Evolutionary conservation across 2,329 filamentous ascomycete species (phyloP).

Genomic region (Septoria linicola): DNA sequence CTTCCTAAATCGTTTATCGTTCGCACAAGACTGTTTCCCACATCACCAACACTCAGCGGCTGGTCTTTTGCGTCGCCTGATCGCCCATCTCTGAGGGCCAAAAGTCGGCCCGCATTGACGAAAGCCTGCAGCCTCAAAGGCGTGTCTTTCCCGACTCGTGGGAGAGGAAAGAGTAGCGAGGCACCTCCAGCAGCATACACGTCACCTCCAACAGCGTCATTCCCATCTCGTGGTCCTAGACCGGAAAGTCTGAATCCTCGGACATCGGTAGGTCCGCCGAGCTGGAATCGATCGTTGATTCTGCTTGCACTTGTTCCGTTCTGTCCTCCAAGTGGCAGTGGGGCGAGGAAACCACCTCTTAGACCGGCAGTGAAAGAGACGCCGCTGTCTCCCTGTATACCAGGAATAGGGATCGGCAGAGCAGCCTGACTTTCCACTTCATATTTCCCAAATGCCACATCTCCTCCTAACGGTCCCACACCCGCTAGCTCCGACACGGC

Average conservation of each 20-base stretch:
- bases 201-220: slow-evolving; percentile 86
- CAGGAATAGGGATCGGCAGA: slow-evolving; percentile 69
- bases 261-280: slow-evolving; percentile 91
- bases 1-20: slow-evolving; percentile 70
- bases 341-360: slow-evolving; percentile 78
- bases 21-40: slow-evolving; percentile 55
- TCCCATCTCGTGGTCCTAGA: slow-evolving; percentile 81
- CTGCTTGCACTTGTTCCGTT: slow-evolving; percentile 65
- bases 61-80: slow-evolving; percentile 39
- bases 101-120: slow-evolving; percentile 81
- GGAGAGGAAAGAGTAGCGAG: slow-evolving; percentile 81
- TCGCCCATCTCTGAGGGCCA: slow-evolving; percentile 64
- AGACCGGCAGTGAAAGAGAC: slow-evolving; percentile 81
- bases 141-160: slow-evolving; percentile 75
- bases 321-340: slow-evolving; percentile 63
- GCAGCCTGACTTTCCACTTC: slow-evolving; percentile 80
- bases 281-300: slow-evolving; percentile 90
- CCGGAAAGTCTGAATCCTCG: slow-evolving; percentile 89
- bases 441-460: slow-evolving; percentile 92
- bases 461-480: slow-evolving; percentile 68
- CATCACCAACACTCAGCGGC: slow-evolving; percentile 51
- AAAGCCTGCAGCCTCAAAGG: slow-evolving; percentile 87
- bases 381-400: slow-evolving; percentile 67
- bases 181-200: slow-evolving; percentile 86
- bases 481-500: slow-evolving; percentile 26